Percentiles rank a stretch among this genome's conserved stretches.
Conservation (phyloP, 2,329 filamentous ascomycete genomes). For the Pseudopyricularia cyperi region DNA sequence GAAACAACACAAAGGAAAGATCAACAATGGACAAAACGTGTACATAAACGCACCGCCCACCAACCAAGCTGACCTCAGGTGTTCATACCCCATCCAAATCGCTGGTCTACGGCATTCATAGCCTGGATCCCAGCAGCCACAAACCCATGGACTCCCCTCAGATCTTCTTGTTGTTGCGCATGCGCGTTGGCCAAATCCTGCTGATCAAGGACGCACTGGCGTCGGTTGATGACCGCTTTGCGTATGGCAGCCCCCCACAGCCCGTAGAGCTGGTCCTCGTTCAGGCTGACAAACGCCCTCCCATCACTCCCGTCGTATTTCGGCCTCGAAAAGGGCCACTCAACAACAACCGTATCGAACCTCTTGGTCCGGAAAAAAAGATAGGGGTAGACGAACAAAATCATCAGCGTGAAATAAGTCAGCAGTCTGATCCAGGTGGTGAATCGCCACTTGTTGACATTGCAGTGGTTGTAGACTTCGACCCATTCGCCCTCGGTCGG, state of each 20-base stretch:
- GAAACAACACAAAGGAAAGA: too few relatives aligned
- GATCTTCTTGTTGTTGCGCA: constrained; percentile 16
- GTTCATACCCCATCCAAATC: constrained; percentile 37
- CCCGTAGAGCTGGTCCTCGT: constrained; percentile 48
- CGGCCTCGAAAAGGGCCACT: constrained; percentile 42
- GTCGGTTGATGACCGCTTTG: constrained; percentile 43
- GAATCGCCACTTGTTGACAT: constrained; percentile 51
- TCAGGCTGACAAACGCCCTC: constrained; percentile 38
- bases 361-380: constrained; percentile 54
- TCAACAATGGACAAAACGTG: not conserved
- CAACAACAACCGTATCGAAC: constrained; percentile 48
- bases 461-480: constrained; percentile 50
- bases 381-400: constrained; percentile 59
- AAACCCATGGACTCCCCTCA: constrained; percentile 23
- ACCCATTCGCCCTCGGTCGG: constrained; percentile 41
- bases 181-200: constrained; percentile 36
- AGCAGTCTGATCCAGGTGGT: constrained; percentile 50
- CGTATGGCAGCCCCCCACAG: constrained; percentile 49
- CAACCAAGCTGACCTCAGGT: not conserved
- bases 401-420: constrained; percentile 54
- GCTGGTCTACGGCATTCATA: constrained; percentile 38
- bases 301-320: constrained; percentile 14
- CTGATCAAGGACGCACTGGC: constrained; percentile 41
- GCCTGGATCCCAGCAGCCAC: constrained; percentile 33
- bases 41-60: too few relatives aligned